A percentile compares a stretch with the other conserved stretches of the same genome.
Conservation (phyloP, 768 basidiomycete species). For the Naganishia randhawae region DNA sequence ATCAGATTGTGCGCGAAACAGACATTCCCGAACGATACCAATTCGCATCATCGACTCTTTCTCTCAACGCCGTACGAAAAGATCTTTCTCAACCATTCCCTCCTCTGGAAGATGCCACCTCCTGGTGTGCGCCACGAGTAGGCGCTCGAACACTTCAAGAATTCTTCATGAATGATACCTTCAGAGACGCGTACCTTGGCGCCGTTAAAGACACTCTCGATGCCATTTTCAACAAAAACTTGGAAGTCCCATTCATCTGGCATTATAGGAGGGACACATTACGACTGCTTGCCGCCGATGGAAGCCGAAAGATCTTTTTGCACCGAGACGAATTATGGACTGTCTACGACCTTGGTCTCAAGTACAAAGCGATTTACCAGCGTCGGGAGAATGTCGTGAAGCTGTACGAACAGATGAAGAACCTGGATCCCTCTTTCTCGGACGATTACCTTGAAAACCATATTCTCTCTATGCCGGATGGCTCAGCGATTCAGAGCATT, state of each 20-base stretch:
- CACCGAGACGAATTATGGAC: constrained; percentile 79
- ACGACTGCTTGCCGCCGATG: constrained; percentile 47
- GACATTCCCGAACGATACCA: constrained; percentile 97
- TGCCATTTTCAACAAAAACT: constrained; percentile 78
- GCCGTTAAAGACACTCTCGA: constrained; percentile 75
- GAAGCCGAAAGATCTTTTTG: constrained; percentile 57
- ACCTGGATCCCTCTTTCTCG: constrained; percentile 52
- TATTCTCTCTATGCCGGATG: constrained; percentile 63
- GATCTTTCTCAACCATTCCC: constrained; percentile 57
- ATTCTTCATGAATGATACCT: constrained; percentile 39
- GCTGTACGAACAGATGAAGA: constrained; percentile 63
- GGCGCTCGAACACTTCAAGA: constrained; percentile 63
- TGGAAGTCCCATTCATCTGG: constrained; percentile 95
- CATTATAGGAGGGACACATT: constrained; percentile 88
- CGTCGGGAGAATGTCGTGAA: constrained; percentile 62
- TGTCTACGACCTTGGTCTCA: constrained; percentile 81
- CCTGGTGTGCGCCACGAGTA: constrained; percentile 80
- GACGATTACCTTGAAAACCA: constrained; percentile 75
- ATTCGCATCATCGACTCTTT: constrained; percentile 78
- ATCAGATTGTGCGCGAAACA: constrained; percentile 80
- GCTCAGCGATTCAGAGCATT: constrained; percentile 57
- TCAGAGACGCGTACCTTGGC: constrained; percentile 55
- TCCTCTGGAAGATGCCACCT: constrained; percentile 74
- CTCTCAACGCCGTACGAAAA: constrained; percentile 50
- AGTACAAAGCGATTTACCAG: constrained; percentile 79